A percentile compares a stretch with the other conserved stretches of the same genome.
Evolutionary conservation across 2,329 filamentous ascomycete species (phyloP).

Genomic region (Pseudogymnoascus sp.): DNA sequence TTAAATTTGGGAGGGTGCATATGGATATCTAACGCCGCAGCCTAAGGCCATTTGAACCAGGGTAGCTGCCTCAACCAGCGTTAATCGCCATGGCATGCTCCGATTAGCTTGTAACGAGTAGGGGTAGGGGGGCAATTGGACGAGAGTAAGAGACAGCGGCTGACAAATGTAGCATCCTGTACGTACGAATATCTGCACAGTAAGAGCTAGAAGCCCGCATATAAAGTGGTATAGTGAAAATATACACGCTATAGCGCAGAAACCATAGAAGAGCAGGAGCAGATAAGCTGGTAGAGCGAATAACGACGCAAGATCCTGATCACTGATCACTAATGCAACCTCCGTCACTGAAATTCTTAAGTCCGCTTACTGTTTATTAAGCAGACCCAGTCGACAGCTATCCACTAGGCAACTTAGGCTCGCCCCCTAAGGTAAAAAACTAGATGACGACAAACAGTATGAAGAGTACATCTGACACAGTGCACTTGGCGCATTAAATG

Average conservation of each 20-base stretch:
- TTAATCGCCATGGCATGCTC: not conserved
- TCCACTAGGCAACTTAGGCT: not conserved
- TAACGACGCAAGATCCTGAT: not conserved
- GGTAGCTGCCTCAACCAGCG: not conserved
- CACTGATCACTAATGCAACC: not conserved
- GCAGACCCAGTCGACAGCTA: not conserved
- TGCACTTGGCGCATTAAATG: too few species aligned
- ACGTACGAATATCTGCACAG: not conserved
- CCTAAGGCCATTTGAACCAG: not conserved
- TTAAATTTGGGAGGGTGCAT: not conserved
- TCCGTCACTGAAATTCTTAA: not conserved
- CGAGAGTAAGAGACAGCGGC: not conserved
- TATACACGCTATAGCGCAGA: not conserved
- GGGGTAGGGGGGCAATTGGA: not conserved
- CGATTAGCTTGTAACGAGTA: not conserved
- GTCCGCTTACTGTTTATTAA: not conserved
- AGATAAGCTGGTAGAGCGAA: not conserved
- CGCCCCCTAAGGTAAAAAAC: not conserved
- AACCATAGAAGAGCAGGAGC: not conserved
- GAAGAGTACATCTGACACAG: not conserved
- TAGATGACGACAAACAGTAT: not conserved
- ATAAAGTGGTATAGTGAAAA: not conserved
- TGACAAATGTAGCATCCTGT: not conserved
- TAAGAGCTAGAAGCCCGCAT: not conserved
- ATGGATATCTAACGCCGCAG: not conserved